phyloP scores from a whole-genome alignment of 331 rosid species.

The Cydonia oblonga region DNA sequence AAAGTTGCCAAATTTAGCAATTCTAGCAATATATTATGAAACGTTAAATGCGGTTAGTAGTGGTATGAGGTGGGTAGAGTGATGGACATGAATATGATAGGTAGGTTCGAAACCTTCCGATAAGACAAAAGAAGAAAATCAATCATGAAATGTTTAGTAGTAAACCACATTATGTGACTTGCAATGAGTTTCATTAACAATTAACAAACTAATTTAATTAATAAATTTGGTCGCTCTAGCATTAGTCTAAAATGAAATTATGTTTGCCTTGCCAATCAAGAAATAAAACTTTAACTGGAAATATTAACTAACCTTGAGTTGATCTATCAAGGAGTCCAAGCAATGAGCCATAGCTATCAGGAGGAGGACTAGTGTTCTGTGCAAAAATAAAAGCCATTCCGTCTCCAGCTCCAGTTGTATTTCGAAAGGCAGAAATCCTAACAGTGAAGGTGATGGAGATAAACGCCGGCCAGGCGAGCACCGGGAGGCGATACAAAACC shows the following conservation, averaged over 20 bases:
- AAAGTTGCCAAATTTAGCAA: no score
- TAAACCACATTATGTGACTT: neutral
- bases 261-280: neutral
- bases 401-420: constrained; percentile 30
- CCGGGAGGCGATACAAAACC: constrained; percentile 31
- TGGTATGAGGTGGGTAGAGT: no score
- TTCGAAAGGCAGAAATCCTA: constrained; percentile 30
- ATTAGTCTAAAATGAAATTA: neutral
- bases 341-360: constrained; percentile 35
- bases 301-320: constrained; percentile 24
- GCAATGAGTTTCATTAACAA: no score
- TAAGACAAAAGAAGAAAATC: no score
- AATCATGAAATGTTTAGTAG: no score
- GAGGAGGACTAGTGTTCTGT: constrained; percentile 34
- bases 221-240: neutral
- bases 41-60: no score
- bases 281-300: neutral
- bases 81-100: no score
- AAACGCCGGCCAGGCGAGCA: constrained; percentile 40
- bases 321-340: constrained; percentile 45
- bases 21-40: no score
- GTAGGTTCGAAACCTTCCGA: no score
- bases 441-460: constrained; percentile 43
- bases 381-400: constrained; percentile 49
- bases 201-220: neutral